phyloP scores from a whole-genome alignment of 139 green algal genomes.

The Volvox reticuliferus region DNA sequence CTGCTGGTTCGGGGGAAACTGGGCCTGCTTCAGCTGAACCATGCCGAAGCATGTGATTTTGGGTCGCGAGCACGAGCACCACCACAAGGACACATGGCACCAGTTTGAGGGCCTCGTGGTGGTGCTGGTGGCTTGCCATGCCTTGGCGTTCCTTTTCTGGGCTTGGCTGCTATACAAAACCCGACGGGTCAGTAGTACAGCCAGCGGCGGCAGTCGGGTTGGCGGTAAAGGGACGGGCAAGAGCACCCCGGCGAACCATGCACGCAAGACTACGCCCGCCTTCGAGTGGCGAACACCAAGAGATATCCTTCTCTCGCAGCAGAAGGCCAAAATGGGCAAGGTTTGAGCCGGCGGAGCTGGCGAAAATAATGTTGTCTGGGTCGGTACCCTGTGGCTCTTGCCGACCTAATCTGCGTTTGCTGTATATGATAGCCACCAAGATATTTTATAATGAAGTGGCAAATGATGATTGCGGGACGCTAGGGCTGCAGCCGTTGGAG shows the following conservation, averaged over 20 bases:
- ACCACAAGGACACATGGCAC: slow-evolving; percentile 38
- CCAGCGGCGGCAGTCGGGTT: background rate
- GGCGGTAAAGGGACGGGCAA: background rate
- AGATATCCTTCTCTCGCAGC: slow-evolving; percentile 40
- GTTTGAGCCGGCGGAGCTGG: slow-evolving; percentile 4
- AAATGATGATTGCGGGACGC: too few relatives aligned
- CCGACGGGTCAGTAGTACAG: background rate
- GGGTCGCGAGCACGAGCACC: slow-evolving; percentile 46
- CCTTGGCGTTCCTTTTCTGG: slow-evolving; percentile 45
- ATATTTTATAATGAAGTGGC: too few relatives aligned
- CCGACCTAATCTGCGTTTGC: too few relatives aligned
- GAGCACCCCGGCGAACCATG: too few relatives aligned
- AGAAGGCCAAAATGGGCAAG: slow-evolving; percentile 47
- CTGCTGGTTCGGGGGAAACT: too few relatives aligned
- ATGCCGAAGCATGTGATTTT: slow-evolving; percentile 48
- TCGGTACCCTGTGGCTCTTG: too few relatives aligned
- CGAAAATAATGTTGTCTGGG: too few relatives aligned
- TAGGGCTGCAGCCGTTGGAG: too few relatives aligned
- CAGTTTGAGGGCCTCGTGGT: slow-evolving; percentile 32
- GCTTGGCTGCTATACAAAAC: slow-evolving; percentile 44
- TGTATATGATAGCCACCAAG: too few relatives aligned
- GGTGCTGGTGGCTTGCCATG: slow-evolving; percentile 39
- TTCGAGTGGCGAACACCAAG: slow-evolving; percentile 47
- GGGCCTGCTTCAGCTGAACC: too few relatives aligned
- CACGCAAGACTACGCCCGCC: background rate